These are phyloP conservation scores for Cordyceps cicadae DNA, from an alignment of 2,329 filamentous ascomycete genomes.

Conservation along the genomic window DNA sequence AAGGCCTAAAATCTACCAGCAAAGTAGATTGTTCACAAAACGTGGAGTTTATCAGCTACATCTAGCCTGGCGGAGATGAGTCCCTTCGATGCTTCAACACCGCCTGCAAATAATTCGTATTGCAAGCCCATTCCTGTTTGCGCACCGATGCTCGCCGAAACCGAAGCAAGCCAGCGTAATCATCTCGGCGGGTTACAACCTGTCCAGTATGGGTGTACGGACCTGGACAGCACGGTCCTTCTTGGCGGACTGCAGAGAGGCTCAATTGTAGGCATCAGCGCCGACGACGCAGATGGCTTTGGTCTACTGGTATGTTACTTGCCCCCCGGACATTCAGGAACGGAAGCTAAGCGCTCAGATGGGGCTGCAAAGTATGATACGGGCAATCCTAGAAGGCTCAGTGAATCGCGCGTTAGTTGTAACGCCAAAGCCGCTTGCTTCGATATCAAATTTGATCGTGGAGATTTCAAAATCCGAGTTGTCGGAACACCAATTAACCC, in stretches of 20 bases:
- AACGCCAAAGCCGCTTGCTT: conserved; percentile 37
- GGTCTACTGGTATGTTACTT: conserved; percentile 34
- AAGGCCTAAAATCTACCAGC: no score
- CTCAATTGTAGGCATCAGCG: conserved; percentile 44
- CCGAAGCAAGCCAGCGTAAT: conserved; percentile 30
- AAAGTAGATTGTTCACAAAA: no score
- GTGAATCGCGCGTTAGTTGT: conserved; percentile 33
- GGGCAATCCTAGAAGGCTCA: conserved; percentile 25
- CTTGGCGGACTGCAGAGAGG: conserved; percentile 41
- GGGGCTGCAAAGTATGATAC: conserved; percentile 40
- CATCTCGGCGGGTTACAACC: conserved; percentile 22
- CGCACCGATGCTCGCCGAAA: conserved; percentile 32
- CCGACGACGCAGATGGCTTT: conserved; percentile 40
- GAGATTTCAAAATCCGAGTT: not conserved
- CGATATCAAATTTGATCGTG: not conserved
- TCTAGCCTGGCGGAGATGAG: not conserved
- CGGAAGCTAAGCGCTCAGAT: conserved; percentile 25
- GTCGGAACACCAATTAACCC: not conserved
- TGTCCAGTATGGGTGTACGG: conserved; percentile 36
- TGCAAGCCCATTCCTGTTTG: conserved; percentile 28
- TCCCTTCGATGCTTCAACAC: not conserved
- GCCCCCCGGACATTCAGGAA: not conserved
- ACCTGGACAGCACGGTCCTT: conserved; percentile 41
- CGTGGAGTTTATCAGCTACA: not conserved
- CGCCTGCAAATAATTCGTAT: not conserved